Evolutionary conservation across 2,329 filamentous ascomycete genomes (phyloP), one percentile per base, ranked within the genome.

Genomic region (Diplodia seriata): DNA sequence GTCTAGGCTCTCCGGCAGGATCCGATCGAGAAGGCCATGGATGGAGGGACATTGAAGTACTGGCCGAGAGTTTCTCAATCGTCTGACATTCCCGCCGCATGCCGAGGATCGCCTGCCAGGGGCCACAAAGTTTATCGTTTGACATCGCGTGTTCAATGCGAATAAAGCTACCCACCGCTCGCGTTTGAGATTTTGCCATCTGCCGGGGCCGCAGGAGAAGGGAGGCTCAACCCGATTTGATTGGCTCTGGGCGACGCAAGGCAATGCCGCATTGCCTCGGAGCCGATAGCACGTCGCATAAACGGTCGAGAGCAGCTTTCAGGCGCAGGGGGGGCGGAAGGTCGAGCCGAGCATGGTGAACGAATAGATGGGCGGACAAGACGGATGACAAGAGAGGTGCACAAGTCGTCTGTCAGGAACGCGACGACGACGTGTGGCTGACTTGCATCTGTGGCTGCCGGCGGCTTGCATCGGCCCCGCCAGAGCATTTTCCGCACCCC

Each of bases 381-480:
- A 59, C 36, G 23, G 36, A 56, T 56, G 54, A 38, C 54, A 38
- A 36, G n/a, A 12, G n/a, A 20, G 20, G 26, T 23, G 54, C 31
- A 8, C 54, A 36, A 2, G 11, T 20, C 15, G 54, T 26, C 15
- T 12, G 38, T 36, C 40, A 59, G 55, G 55, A 18, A 59, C 55
- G n/a, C 12, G 55, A 11, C 12, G 55, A 11, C 38, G 20, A 20
- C 36, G 38, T 38, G 62, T n/a, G 31, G 64, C 53, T 56, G 64
- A 18, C 26, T 18, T 11, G 31, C 3, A 12, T 11, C n/a, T 47
- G 31, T 66, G 64, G 64, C 54, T 57, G 53, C 20, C 12, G 54
- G 55, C 66, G 66, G 55, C 47, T 67, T 59, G 54, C 66, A 49
- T 62, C 66, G 65, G 65, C 65, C 23, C 65, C 62, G 62, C 62